These are phyloP conservation scores for Epichloe elymi DNA, from an alignment of 2,329 filamentous ascomycete species.

Conservation along the genomic window DNA sequence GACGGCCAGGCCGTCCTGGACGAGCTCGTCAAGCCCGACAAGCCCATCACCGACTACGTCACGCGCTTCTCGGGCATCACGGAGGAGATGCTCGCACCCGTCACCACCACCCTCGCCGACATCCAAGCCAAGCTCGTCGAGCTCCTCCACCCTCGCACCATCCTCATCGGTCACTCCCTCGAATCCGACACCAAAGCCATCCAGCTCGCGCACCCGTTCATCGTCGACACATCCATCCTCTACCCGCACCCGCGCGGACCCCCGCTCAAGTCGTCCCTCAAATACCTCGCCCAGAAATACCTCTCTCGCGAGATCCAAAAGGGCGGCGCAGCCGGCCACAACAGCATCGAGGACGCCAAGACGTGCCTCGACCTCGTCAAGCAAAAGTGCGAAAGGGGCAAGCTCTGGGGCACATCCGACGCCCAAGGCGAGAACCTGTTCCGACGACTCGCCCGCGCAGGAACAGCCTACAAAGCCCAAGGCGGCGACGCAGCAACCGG, in stretches of 20 bases:
- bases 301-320: constrained; percentile 81
- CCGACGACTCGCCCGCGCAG: constrained; percentile 57
- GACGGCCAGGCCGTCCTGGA: constrained; percentile 71
- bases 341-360: constrained; percentile 83
- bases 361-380: constrained; percentile 89
- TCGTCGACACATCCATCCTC: constrained; percentile 81
- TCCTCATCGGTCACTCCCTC: constrained; percentile 69
- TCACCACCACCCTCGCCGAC: constrained; percentile 73
- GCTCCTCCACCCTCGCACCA: constrained; percentile 58
- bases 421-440: constrained; percentile 79
- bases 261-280: constrained; percentile 80
- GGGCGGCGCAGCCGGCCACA: constrained; percentile 60
- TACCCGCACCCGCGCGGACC: constrained; percentile 85
- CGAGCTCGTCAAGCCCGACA: constrained; percentile 79
- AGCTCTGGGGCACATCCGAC: constrained; percentile 70
- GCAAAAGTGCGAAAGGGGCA: constrained; percentile 90
- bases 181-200: constrained; percentile 76
- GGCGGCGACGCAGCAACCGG: constrained; percentile 43
- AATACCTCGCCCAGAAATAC: constrained; percentile 79
- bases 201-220: constrained; percentile 77
- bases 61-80: constrained; percentile 92
- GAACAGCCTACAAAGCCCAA: constrained; percentile 48
- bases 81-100: constrained; percentile 62
- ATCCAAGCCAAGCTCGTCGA: constrained; percentile 67
- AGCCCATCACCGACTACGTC: constrained; percentile 84